Evolutionary conservation across 2,329 filamentous ascomycete genomes (phyloP).

Genomic region (Nemania bipapillata): DNA sequence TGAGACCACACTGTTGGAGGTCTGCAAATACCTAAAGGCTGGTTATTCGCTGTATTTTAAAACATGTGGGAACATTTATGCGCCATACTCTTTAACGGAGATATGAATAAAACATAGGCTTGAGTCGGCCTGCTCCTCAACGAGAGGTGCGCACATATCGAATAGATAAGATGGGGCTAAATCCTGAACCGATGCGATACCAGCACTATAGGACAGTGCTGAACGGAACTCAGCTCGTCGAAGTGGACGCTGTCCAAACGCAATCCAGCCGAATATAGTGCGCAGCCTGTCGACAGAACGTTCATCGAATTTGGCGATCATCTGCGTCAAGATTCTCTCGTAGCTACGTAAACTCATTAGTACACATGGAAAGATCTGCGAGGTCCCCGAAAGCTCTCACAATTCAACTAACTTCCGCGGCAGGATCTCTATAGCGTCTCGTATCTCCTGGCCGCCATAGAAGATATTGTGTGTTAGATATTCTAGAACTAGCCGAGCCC

Average conservation of each 20-base stretch:
- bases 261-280: conserved; percentile 24
- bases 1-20: neutral
- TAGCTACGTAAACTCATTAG: conserved; percentile 13
- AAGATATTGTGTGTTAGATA: conserved; percentile 27
- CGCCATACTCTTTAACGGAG: conserved; percentile 22
- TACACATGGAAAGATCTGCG: neutral
- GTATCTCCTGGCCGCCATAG: conserved; percentile 12
- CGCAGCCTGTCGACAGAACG: conserved; percentile 17
- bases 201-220: conserved; percentile 15
- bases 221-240: conserved; percentile 23
- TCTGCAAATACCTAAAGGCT: conserved; percentile 10
- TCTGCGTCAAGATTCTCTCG: conserved; percentile 17
- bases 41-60: neutral
- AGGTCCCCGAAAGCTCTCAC: neutral
- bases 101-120: conserved; percentile 23
- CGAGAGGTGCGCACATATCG: conserved; percentile 25
- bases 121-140: conserved; percentile 23
- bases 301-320: conserved; percentile 18
- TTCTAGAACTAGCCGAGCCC: conserved; percentile 20
- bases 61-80: neutral
- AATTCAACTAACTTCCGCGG: conserved; percentile 17
- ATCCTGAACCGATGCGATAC: neutral
- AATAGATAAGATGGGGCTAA: conserved; percentile 22
- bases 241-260: conserved; percentile 19
- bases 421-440: conserved; percentile 8